Evolutionary conservation across 768 basidiomycete species (phyloP), one percentile per base, ranked within the genome.

Genomic region (Terana coerulea): DNA sequence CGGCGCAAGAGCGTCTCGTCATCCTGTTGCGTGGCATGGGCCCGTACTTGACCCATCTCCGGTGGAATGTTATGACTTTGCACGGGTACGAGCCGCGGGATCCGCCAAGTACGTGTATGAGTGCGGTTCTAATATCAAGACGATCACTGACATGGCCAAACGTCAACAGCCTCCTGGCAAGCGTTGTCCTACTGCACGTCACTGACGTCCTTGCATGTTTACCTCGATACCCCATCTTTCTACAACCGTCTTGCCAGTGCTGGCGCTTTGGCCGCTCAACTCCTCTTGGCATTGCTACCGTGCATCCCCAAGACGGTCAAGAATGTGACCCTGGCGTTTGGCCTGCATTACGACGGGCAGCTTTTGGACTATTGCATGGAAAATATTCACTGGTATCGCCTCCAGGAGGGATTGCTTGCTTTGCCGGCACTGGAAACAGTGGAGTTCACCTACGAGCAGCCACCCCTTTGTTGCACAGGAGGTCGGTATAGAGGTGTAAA

Each of bases 211-310:
- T 28, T 43, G 8, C 42, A 43, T n/a, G 12, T 43, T 3, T 43
- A 6, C 26, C 8, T 43, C 26, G 25, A 28, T 12, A 15, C 42
- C 12, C 19, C 26, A 15, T 24, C 25, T n/a, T 43, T 43, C 42
- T 43, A 43, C 42, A 28, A 43, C 26, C 42, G n/a, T 8, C 29
- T 43, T n/a, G 42, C 42, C 6, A 43, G 42, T n/a, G 42, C 29
- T 3, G 11, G 3, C 6, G 26, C 7, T n/a, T 24, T 28, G 9
- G 29, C 42, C 25, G 42, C 42, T 17, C 25, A 5, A 4, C 29
- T 43, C 42, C 42, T 28, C 5, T 6, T 22, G 12, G 6, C 19
- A 6, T 12, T 43, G 19, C 8, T 43, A 28, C 42, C 26, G n/a
- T 25, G 29, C 26, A 24, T 24, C 12, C 42, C 42, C 6, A n/a